phyloP scores from a whole-genome alignment of 179 eudicot genomes.

The Beta lomatogona region DNA sequence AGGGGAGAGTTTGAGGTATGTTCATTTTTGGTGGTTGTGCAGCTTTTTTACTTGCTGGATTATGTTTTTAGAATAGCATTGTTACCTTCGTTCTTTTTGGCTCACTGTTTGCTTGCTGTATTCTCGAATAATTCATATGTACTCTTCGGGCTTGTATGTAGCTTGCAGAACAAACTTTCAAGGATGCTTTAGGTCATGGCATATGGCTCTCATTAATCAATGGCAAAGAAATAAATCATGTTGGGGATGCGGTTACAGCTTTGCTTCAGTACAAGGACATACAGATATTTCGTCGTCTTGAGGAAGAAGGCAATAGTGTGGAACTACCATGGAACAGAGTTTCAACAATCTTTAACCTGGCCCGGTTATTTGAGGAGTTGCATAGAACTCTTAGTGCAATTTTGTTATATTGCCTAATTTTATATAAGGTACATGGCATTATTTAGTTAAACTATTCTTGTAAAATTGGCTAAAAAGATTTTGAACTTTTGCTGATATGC shows the following conservation, averaged over 20 bases:
- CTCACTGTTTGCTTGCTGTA: background rate
- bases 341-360: conserved; percentile 74
- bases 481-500: background rate
- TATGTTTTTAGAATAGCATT: background rate
- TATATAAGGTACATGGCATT: conserved; percentile 64
- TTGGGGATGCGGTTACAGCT: conserved; percentile 55
- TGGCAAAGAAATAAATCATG: conserved; percentile 47
- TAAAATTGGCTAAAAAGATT: background rate
- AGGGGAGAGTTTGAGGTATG: conserved; percentile 91
- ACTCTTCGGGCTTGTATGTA: conserved; percentile 33
- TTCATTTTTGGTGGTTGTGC: conserved; percentile 14
- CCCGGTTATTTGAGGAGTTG: conserved; percentile 73
- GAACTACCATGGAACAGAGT: conserved; percentile 87
- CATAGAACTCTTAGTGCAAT: conserved; percentile 67
- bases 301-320: conserved; percentile 61
- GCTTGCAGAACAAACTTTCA: conserved; percentile 80
- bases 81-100: conserved; percentile 6
- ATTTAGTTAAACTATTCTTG: background rate
- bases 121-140: conserved; percentile 10
- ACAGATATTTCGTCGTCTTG: conserved; percentile 64
- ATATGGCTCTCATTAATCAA: conserved; percentile 62
- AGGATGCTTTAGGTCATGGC: conserved; percentile 87
- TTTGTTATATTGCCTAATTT: conserved; percentile 78
- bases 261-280: conserved; percentile 67
- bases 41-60: conserved; percentile 13